Conservation (phyloP, 805 yeast species). For the Candida anglica region DNA sequence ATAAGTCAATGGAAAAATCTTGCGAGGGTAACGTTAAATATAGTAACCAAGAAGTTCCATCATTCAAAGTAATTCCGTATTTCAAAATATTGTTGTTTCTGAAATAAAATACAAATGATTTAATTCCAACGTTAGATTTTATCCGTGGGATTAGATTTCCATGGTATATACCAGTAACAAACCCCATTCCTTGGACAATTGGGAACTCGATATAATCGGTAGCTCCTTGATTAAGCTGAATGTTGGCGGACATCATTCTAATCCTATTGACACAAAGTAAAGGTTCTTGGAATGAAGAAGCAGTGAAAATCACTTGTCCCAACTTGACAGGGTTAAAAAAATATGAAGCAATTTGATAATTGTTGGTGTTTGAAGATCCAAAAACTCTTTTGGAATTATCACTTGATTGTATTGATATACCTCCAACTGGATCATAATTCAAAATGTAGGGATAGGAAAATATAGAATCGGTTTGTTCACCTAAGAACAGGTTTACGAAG, state of each 20-base stretch:
- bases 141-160: slow-evolving; percentile 45
- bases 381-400: slow-evolving; percentile 37
- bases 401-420: slow-evolving; percentile 62
- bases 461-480: slow-evolving; percentile 47
- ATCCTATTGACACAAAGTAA: slow-evolving; percentile 36
- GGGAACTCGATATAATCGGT: slow-evolving; percentile 38
- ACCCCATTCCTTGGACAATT: slow-evolving; percentile 60
- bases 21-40: slow-evolving; percentile 13
- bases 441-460: slow-evolving; percentile 67
- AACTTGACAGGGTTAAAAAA: slow-evolving; percentile 54
- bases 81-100: slow-evolving; percentile 15
- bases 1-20: slow-evolving; percentile 15
- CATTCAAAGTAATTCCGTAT: slow-evolving; percentile 10
- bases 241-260: slow-evolving; percentile 43
- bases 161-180: slow-evolving; percentile 46
- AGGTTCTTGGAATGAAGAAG: slow-evolving; percentile 41
- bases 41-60: slow-evolving; percentile 12
- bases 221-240: slow-evolving; percentile 29
- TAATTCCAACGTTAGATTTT: slow-evolving; percentile 44
- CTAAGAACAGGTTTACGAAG: slow-evolving; percentile 60
- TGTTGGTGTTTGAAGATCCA: slow-evolving; percentile 44
- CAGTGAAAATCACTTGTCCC: slow-evolving; percentile 53
- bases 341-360: slow-evolving; percentile 38
- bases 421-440: slow-evolving; percentile 36
- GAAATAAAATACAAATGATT: slow-evolving; percentile 30